Conservation (phyloP, 345 rosid species). For the Limnanthes douglasii region DNA sequence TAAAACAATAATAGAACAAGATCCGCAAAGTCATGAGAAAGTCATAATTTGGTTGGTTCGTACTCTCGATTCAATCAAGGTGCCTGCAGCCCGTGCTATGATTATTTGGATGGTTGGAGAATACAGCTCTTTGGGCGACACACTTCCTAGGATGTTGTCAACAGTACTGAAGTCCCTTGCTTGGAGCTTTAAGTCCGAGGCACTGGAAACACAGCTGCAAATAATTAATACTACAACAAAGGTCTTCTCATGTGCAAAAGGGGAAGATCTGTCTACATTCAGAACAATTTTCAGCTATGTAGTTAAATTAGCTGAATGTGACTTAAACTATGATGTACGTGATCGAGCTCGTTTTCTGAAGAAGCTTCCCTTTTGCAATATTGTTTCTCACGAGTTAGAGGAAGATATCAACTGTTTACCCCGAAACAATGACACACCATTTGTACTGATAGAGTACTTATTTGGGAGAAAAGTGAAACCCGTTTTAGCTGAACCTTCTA, state of each 20-base stretch:
- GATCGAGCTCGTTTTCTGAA: conserved; percentile 76
- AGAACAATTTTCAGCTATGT: conserved; percentile 45
- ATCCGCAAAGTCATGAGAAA: conserved; percentile 71
- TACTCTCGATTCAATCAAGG: conserved; percentile 73
- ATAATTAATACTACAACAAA: conserved; percentile 60
- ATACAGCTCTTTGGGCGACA: conserved; percentile 55
- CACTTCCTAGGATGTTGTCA: conserved; percentile 59
- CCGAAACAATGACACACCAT: conserved; percentile 19
- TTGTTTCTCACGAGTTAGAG: conserved; percentile 21
- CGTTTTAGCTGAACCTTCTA: conserved; percentile 20
- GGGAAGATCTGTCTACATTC: conserved; percentile 33
- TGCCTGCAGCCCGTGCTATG: conserved; percentile 79
- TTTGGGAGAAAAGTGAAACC: conserved; percentile 38
- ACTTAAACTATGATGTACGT: conserved; percentile 74
- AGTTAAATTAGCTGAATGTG: conserved; percentile 82
- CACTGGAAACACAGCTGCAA: conserved; percentile 81
- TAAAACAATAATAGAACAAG: conserved; percentile 58
- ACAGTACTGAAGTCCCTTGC: conserved; percentile 78
- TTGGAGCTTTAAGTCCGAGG: conserved; percentile 76
- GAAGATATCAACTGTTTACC: conserved; percentile 23
- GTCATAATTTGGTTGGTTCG: conserved; percentile 69
- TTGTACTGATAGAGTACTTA: conserved; percentile 40
- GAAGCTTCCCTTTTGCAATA: conserved; percentile 30
- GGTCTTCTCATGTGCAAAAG: conserved; percentile 38
- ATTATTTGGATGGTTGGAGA: conserved; percentile 94